These are phyloP conservation scores for Spinacia oleracea DNA, from an alignment of 179 eudicot species.

Conservation along the genomic window DNA sequence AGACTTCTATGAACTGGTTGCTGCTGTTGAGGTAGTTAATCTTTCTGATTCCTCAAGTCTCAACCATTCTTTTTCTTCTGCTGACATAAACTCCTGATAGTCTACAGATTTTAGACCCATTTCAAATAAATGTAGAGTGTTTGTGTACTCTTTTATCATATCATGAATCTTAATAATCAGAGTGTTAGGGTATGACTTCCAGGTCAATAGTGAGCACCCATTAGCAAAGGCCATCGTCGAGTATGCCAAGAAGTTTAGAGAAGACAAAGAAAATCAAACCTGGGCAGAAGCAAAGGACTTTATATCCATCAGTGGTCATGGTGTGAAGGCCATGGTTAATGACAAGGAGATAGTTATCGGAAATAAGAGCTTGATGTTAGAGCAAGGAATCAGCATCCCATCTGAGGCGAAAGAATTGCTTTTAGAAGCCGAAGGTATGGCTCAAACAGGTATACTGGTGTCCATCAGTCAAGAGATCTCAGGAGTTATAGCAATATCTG, in stretches of 20 bases:
- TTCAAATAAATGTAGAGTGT: not conserved
- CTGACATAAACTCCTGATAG: not conserved
- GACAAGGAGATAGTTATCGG: constrained; percentile 66
- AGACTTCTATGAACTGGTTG: constrained; percentile 69
- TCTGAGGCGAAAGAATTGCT: constrained; percentile 67
- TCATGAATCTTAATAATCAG: not conserved
- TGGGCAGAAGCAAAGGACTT: constrained; percentile 76
- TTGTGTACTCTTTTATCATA: not conserved
- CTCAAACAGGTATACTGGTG: constrained; percentile 88
- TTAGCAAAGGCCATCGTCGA: constrained; percentile 90
- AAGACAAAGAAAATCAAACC: constrained; percentile 47
- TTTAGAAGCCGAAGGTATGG: constrained; percentile 62
- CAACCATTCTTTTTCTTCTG: not conserved
- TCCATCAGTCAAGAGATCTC: constrained; percentile 52
- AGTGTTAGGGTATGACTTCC: constrained; percentile 16
- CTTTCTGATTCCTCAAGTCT: not conserved
- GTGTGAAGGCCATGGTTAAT: constrained; percentile 68
- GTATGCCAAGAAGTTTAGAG: constrained; percentile 70
- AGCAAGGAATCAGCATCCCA: constrained; percentile 47
- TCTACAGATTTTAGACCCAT: not conserved
- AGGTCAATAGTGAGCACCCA: constrained; percentile 96
- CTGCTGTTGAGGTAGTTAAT: constrained; percentile 82
- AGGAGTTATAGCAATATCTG: constrained; percentile 79
- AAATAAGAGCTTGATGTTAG: constrained; percentile 71
- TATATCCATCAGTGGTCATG: constrained; percentile 67